These are phyloP conservation scores for Hapsidospora chrysogenum DNA, from an alignment of 495 filamentous ascomycete genomes.

Conservation along the genomic window DNA sequence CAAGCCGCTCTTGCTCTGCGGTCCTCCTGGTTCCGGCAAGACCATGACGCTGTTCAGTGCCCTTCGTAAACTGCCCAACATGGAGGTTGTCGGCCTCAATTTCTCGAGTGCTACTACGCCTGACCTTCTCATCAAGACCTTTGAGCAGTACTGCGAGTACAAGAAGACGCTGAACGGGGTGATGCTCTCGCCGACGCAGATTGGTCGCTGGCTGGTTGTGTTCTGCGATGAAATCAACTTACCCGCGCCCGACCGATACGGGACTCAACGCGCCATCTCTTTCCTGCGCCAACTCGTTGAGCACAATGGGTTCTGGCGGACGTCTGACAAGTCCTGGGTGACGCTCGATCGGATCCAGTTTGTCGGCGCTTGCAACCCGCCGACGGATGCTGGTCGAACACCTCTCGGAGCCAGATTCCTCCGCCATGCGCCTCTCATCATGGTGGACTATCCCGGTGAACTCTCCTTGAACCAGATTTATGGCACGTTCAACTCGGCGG, in stretches of 20 bases:
- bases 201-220: conserved; percentile 92
- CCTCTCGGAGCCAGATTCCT: conserved; percentile 87
- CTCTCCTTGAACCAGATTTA: conserved; percentile 90
- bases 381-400: conserved; percentile 94
- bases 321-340: conserved; percentile 94
- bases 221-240: conserved; percentile 99
- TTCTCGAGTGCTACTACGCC: conserved; percentile 98
- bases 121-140: conserved; percentile 93
- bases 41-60: conserved; percentile 99
- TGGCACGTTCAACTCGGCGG: conserved; percentile 90
- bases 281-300: conserved; percentile 95
- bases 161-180: conserved; percentile 94
- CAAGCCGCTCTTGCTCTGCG: conserved; percentile 89
- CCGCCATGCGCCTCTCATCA: conserved; percentile 86
- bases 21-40: conserved; percentile 95
- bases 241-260: conserved; percentile 95
- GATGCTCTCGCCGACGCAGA: conserved; percentile 86
- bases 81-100: conserved; percentile 98
- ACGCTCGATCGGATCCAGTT: conserved; percentile 96
- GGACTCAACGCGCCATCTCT: conserved; percentile 89
- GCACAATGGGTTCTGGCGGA: conserved; percentile 98
- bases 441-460: conserved; percentile 98
- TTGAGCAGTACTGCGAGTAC: conserved; percentile 99
- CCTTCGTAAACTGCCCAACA: conserved; percentile 85
- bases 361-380: conserved; percentile 95